Evolutionary conservation across 2,329 filamentous ascomycete species (phyloP).

Genomic region (Fusarium sp.): DNA sequence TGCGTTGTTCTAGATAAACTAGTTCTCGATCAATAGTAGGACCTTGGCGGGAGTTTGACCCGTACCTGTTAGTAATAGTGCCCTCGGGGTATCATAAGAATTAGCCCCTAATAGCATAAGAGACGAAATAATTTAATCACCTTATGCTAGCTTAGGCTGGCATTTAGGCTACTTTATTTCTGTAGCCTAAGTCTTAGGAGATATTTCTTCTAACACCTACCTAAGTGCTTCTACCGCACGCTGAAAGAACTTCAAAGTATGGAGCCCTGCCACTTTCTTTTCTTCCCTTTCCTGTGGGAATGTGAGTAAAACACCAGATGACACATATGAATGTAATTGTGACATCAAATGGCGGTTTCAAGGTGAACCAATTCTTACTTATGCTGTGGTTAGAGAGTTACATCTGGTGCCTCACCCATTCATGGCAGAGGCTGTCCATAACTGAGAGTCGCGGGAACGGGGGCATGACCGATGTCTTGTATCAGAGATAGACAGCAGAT

Average conservation of each 20-base stretch:
- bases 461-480: conserved; percentile 15
- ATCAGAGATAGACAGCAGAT: conserved; percentile 11
- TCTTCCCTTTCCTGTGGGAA: neutral
- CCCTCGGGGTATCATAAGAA: no score
- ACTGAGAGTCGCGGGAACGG: neutral
- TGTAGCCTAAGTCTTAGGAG: no score
- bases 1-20: neutral
- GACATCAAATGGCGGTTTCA: neutral
- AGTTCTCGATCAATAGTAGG: no score
- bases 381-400: neutral
- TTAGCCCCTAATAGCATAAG: no score
- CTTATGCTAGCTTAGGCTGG: no score
- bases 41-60: no score
- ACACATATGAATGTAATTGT: neutral
- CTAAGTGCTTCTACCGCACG: neutral
- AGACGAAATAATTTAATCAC: no score
- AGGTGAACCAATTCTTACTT: neutral
- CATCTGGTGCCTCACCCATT: neutral
- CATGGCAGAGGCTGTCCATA: neutral
- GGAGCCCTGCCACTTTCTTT: neutral
- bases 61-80: neutral
- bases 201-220: no score
- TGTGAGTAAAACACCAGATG: neutral
- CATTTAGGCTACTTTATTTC: no score
- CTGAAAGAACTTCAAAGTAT: neutral